phyloP scores from a whole-genome alignment of 2,329 filamentous ascomycete genomes.

The Verticillium isaacii region DNA sequence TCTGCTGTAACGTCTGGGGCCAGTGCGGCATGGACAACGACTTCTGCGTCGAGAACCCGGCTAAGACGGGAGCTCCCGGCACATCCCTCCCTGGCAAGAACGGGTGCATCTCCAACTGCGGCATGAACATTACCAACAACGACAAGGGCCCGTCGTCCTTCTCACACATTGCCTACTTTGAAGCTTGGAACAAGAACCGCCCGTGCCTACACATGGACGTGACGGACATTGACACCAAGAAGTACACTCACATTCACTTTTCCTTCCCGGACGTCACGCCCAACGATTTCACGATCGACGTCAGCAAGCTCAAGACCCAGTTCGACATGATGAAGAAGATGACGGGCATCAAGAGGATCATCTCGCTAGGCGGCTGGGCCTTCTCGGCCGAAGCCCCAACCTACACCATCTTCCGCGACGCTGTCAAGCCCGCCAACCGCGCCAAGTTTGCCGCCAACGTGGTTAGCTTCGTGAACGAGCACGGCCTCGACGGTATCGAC shows the following conservation, averaged over 20 bases:
- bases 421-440: background rate
- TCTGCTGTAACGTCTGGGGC: slow-evolving; percentile 32
- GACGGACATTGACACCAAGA: background rate
- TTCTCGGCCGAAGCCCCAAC: background rate
- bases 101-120: slow-evolving; percentile 26
- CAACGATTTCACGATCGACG: slow-evolving; percentile 10
- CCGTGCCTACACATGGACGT: slow-evolving; percentile 26
- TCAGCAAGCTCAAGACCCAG: slow-evolving; percentile 8
- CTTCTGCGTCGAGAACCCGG: slow-evolving; percentile 27
- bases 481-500: slow-evolving; percentile 31
- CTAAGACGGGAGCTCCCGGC: slow-evolving; percentile 14
- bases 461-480: background rate
- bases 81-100: slow-evolving; percentile 15
- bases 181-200: slow-evolving; percentile 26
- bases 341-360: slow-evolving; percentile 1
- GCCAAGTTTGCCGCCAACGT: background rate
- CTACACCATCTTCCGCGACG: background rate
- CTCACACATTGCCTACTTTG: slow-evolving; percentile 25
- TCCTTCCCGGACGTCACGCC: slow-evolving; percentile 26
- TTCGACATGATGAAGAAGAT: slow-evolving; percentile 19
- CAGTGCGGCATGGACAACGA: slow-evolving; percentile 38
- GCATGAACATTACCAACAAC: slow-evolving; percentile 22
- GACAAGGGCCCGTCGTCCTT: background rate
- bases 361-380: slow-evolving; percentile 1
- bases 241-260: slow-evolving; percentile 29